phyloP scores from a whole-genome alignment of 352 stramenopile species.

The Phytophthora multivora region DNA sequence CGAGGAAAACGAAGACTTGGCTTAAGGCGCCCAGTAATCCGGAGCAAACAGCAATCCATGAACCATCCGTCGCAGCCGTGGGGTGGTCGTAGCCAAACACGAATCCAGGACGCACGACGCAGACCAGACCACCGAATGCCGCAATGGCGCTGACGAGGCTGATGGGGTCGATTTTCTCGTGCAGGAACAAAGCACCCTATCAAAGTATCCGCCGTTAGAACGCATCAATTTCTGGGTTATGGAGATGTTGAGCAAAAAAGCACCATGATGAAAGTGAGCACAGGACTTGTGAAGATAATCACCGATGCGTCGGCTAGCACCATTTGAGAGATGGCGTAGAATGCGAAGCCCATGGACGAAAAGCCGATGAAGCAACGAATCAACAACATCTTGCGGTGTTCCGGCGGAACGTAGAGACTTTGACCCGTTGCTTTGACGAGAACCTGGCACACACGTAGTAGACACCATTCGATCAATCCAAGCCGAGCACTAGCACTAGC shows the following conservation, averaged over 20 bases:
- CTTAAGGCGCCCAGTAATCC: conserved; percentile 41
- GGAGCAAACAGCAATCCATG: conserved; percentile 34
- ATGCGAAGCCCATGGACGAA: conserved; percentile 58
- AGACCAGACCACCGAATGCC: conserved; percentile 43
- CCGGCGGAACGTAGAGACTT: conserved; percentile 39
- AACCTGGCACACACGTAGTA: conserved; percentile 1
- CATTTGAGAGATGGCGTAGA: conserved; percentile 74
- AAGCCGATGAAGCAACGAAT: conserved; percentile 61
- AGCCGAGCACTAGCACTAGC: too few relatives aligned
- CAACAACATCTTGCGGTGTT: conserved; percentile 48
- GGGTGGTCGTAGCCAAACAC: conserved; percentile 43
- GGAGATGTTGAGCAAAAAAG: neutral
- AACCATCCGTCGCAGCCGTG: conserved; percentile 4
- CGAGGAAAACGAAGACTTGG: conserved; percentile 55
- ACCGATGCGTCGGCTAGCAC: conserved; percentile 67
- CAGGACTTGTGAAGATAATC: conserved; percentile 59
- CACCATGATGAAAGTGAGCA: conserved; percentile 10
- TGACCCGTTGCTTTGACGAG: neutral
- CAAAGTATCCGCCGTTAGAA: neutral
- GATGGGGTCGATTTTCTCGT: conserved; percentile 40
- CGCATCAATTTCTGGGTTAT: neutral
- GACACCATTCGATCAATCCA: neutral
- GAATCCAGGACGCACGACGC: conserved; percentile 43
- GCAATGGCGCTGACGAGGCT: conserved; percentile 38
- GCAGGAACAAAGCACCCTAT: conserved; percentile 21